Base-by-base conservation (phyloP, 768 basidiomycete genomes). In the Postia placenta region DNA sequence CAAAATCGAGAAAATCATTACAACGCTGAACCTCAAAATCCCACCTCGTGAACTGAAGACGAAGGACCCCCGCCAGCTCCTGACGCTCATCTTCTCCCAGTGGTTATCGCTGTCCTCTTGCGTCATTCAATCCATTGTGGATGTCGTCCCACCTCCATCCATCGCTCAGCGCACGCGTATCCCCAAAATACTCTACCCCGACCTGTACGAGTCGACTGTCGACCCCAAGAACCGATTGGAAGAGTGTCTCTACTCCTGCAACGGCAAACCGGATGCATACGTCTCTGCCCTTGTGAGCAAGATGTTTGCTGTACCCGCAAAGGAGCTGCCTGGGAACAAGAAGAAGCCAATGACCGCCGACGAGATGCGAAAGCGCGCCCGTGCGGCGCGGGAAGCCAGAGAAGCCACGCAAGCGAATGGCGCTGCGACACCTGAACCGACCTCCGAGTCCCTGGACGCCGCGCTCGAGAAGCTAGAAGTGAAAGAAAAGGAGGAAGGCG, bases 51-150 rank as follows among this genome's bases (percentile, higher is more conserved):
- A 98, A 56, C 74, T 98, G 47, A 92, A 85, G 64, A 82, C 92
- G 11, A 98, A 95, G 63, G 95, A 98, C 60, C 75, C 85, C 12
- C 82, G 88, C 35, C 78, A 86, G 56, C 76, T 97, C 6, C 81
- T 96, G 20, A 85, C 81, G 11, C 69, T 89, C 35, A 87, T 99
- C 50, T 93, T 94, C 67, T 85, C 87, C 6, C 93, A 97, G 67
- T 99, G 96, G 96, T 77, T 99, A 3, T 87, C 96, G 0, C 75
- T 99, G 11, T 94, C 96, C 0, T 91, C 93, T 0, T 85, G 89
- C 58, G 80, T 92, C 50, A 95, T 96, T 56, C 93, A 95, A 68
- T 75, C 88, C 0, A 81, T 87, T 19, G 92, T 98, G 54, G 95
- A 98, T 61, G 70, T 97, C 53, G 80, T 98, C n/a, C 96, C 96